A percentile compares a stretch with the other conserved stretches of the same genome.
Evolutionary conservation across 805 yeast species (phyloP).

Genomic region (Ogataea paradorogensis): DNA sequence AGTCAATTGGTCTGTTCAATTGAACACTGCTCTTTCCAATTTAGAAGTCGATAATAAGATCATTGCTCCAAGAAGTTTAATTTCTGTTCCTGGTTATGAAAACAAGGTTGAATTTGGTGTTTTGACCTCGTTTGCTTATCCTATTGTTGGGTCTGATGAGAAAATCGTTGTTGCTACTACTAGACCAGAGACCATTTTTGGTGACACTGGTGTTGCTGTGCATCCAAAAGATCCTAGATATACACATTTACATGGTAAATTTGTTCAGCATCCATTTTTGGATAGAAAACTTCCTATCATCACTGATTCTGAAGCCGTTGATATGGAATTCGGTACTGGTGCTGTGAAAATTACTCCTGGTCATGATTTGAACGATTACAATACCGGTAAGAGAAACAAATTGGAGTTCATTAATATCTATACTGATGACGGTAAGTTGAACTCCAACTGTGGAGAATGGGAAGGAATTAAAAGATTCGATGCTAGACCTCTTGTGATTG

Average conservation of each 20-base stretch:
- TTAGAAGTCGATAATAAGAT: conserved; percentile 94
- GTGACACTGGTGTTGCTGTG: conserved; percentile 97
- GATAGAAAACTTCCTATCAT: conserved; percentile 84
- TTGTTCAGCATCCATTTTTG: conserved; percentile 84
- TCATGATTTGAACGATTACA: conserved; percentile 96
- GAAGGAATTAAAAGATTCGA: conserved; percentile 89
- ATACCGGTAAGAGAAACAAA: conserved; percentile 90
- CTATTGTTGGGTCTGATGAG: conserved; percentile 82
- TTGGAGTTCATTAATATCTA: conserved; percentile 85
- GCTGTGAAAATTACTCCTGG: conserved; percentile 99
- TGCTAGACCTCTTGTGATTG: conserved; percentile 85
- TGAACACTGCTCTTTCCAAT: conserved; percentile 94
- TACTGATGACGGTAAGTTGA: conserved; percentile 88
- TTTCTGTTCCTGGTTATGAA: conserved; percentile 87
- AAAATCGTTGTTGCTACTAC: conserved; percentile 92
- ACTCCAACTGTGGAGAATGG: conserved; percentile 93
- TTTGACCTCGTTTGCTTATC: conserved; percentile 91
- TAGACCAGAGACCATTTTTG: conserved; percentile 97
- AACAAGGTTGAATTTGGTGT: conserved; percentile 94
- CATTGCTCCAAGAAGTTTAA: conserved; percentile 72
- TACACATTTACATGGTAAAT: conserved; percentile 92
- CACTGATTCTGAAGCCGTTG: conserved; percentile 90
- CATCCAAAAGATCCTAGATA: conserved; percentile 95
- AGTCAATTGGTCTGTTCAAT: conserved; percentile 93
- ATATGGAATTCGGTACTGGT: conserved; percentile 99